These are phyloP conservation scores for Komagataella phaffii DNA, from an alignment of 805 yeast genomes.

Conservation along the genomic window DNA sequence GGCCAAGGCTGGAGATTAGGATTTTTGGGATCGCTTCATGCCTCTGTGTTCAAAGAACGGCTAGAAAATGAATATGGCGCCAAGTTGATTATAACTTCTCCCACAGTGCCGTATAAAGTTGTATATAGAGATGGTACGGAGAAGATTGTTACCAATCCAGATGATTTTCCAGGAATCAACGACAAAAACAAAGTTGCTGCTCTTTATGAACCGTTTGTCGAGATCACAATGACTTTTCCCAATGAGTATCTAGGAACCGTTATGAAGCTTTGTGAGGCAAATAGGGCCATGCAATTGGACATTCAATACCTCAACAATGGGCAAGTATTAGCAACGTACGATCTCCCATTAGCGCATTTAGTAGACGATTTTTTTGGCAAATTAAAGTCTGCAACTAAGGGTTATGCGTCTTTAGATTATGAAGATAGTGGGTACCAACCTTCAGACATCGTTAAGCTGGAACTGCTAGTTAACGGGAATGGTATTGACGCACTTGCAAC, in stretches of 20 bases:
- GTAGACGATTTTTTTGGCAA: conserved; percentile 95
- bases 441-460: conserved; percentile 77
- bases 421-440: conserved; percentile 83
- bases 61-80: conserved; percentile 92
- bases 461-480: conserved; percentile 76
- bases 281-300: conserved; percentile 75
- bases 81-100: conserved; percentile 81
- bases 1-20: conserved; percentile 99
- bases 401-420: conserved; percentile 89
- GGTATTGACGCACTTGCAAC: conserved; percentile 89
- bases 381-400: conserved; percentile 77
- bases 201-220: conserved; percentile 77
- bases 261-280: conserved; percentile 72
- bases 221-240: conserved; percentile 83
- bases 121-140: conserved; percentile 54
- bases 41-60: conserved; percentile 87
- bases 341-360: conserved; percentile 74
- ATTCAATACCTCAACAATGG: conserved; percentile 65
- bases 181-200: conserved; percentile 27
- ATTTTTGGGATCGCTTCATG: conserved; percentile 87
- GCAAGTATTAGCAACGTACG: conserved; percentile 70
- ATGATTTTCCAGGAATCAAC: conserved; percentile 68
- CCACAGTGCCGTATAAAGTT: conserved; percentile 87
- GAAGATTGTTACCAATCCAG: conserved; percentile 72
- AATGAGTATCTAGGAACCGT: conserved; percentile 81